These are phyloP conservation scores for Fagus sylvatica DNA, from an alignment of 306 rosid genomes.

Conservation along the genomic window DNA sequence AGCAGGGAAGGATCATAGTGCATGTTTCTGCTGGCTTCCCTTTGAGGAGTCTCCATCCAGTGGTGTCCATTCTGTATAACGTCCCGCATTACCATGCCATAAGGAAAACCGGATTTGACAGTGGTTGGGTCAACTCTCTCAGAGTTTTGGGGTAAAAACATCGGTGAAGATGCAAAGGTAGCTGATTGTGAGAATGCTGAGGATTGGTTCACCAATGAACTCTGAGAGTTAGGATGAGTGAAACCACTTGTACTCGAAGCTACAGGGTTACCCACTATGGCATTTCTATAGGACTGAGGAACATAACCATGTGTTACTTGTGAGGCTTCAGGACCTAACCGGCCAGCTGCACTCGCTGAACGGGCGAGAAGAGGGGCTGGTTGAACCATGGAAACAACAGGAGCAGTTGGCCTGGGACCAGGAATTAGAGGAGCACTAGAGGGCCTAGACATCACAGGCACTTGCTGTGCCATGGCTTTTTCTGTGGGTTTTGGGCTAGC, in stretches of 20 bases:
- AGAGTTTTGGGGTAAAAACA: constrained; percentile 58
- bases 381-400: constrained; percentile 74
- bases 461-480: constrained; percentile 51
- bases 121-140: constrained; percentile 59
- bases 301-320: constrained; percentile 70
- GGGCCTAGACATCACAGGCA: constrained; percentile 67
- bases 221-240: constrained; percentile 54
- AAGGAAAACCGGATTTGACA: constrained; percentile 52
- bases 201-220: constrained; percentile 52
- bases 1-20: constrained; percentile 47
- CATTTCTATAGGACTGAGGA: constrained; percentile 94
- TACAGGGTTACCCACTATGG: constrained; percentile 76
- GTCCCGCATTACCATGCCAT: constrained; percentile 52
- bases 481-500: constrained; percentile 53
- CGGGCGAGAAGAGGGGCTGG: constrained; percentile 72
- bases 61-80: constrained; percentile 61
- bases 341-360: constrained; percentile 83
- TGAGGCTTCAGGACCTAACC: constrained; percentile 84
- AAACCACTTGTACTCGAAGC: constrained; percentile 52
- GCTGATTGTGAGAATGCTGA: constrained; percentile 60
- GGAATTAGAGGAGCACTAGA: constrained; percentile 86
- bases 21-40: constrained; percentile 55
- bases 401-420: constrained; percentile 71
- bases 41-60: constrained; percentile 67
- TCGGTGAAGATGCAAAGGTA: constrained; percentile 61